phyloP scores from a whole-genome alignment of 169 alveolate genomes.

The Cryptosporidium sp. region DNA sequence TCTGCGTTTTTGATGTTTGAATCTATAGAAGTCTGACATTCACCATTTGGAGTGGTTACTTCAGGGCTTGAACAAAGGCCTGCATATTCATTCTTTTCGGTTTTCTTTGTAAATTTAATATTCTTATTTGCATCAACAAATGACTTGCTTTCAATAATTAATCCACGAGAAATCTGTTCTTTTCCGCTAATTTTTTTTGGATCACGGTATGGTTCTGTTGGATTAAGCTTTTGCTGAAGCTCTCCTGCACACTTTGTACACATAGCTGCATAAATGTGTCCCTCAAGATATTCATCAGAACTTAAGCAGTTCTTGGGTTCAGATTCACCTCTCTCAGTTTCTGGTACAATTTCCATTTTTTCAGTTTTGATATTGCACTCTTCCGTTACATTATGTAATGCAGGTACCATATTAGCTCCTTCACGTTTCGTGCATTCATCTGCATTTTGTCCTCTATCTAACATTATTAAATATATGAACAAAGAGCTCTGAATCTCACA shows the following conservation, averaged over 20 bases:
- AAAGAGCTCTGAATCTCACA: neutral
- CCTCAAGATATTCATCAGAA: slow-evolving; percentile 36
- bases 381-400: slow-evolving; percentile 24
- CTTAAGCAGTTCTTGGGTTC: neutral
- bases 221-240: slow-evolving; percentile 51
- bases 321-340: neutral
- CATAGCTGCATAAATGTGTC: slow-evolving; percentile 67
- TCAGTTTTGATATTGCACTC: neutral
- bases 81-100: slow-evolving; percentile 7
- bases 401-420: slow-evolving; percentile 69
- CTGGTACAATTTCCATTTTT: neutral
- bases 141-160: slow-evolving; percentile 64
- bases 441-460: slow-evolving; percentile 2
- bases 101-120: neutral
- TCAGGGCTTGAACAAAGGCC: slow-evolving; percentile 58
- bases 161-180: slow-evolving; percentile 61
- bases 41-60: slow-evolving; percentile 60
- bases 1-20: slow-evolving; percentile 7
- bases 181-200: slow-evolving; percentile 63
- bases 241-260: slow-evolving; percentile 76
- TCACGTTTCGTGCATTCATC: slow-evolving; percentile 17
- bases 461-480: slow-evolving; percentile 6
- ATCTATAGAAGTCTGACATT: neutral
- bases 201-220: slow-evolving; percentile 53
- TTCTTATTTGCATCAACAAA: slow-evolving; percentile 68